Percentiles rank a stretch among this genome's conserved stretches.
Conservation (phyloP, 148 eudicot genomes). For the Beta vulgaris region DNA sequence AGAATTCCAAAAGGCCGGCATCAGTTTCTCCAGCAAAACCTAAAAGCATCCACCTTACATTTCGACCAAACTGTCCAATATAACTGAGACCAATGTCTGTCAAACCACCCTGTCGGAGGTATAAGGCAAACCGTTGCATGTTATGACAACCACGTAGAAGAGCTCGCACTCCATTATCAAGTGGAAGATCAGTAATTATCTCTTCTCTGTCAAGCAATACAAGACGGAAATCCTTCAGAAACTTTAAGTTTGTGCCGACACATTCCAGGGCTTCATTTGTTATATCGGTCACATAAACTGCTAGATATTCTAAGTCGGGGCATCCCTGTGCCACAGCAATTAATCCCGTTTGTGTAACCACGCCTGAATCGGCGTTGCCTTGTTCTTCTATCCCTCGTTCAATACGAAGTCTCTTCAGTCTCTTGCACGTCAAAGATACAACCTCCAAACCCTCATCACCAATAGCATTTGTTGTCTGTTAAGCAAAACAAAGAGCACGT, state of each 20-base stretch:
- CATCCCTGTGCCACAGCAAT: conserved; percentile 77
- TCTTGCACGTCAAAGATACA: conserved; percentile 63
- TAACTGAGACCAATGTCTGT: conserved; percentile 74
- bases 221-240: conserved; percentile 69
- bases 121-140: conserved; percentile 75
- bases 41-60: conserved; percentile 91
- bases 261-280: conserved; percentile 67
- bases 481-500: neutral
- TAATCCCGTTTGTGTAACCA: conserved; percentile 80
- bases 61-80: conserved; percentile 62
- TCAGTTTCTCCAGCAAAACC: conserved; percentile 81
- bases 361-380: conserved; percentile 58
- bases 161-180: conserved; percentile 81
- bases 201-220: conserved; percentile 79
- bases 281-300: conserved; percentile 78
- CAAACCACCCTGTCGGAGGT: conserved; percentile 76
- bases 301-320: conserved; percentile 67
- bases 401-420: conserved; percentile 63
- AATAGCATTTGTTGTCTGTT: conserved; percentile 78
- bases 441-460: conserved; percentile 85
- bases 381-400: conserved; percentile 89
- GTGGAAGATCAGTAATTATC: conserved; percentile 70
- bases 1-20: conserved; percentile 69
- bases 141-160: conserved; percentile 67
- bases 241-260: conserved; percentile 57